These are phyloP conservation scores for Rhododendron ovatum DNA, from an alignment of 148 eudicot genomes.

Conservation along the genomic window DNA sequence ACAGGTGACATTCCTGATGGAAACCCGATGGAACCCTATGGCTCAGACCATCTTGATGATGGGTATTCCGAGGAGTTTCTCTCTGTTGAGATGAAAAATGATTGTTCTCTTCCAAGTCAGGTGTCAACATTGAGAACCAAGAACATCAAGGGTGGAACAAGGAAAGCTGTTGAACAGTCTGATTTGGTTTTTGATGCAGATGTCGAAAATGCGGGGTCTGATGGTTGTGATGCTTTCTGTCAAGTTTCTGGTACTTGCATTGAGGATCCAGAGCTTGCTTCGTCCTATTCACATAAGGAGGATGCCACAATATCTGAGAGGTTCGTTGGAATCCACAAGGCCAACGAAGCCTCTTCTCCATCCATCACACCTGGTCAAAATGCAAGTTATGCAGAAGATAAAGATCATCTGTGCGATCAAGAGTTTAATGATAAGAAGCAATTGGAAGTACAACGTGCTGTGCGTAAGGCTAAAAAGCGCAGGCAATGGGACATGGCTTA, in stretches of 20 bases:
- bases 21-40: slow-evolving; percentile 6
- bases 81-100: slow-evolving; percentile 16
- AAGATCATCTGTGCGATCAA: slow-evolving; percentile 19
- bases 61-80: slow-evolving; percentile 16
- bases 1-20: not conserved
- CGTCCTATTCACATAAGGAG: slow-evolving; percentile 23
- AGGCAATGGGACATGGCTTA: slow-evolving; percentile 96
- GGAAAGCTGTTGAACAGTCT: slow-evolving; percentile 12
- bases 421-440: slow-evolving; percentile 33
- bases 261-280: slow-evolving; percentile 19
- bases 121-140: slow-evolving; percentile 10
- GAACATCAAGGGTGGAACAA: slow-evolving; percentile 14
- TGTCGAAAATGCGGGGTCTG: slow-evolving; percentile 15
- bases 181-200: slow-evolving; percentile 15
- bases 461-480: slow-evolving; percentile 64
- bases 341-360: slow-evolving; percentile 36
- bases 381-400: slow-evolving; percentile 35
- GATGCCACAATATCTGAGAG: slow-evolving; percentile 13
- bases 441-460: slow-evolving; percentile 44
- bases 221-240: slow-evolving; percentile 20
- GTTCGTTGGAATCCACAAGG: slow-evolving; percentile 14
- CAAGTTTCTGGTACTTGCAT: slow-evolving; percentile 8
- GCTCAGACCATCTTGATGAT: slow-evolving; percentile 6
- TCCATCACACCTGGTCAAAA: slow-evolving; percentile 31
- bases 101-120: slow-evolving; percentile 20